Conservation (phyloP, 139 green algal species). For the Tetratostichococcus sp. region DNA sequence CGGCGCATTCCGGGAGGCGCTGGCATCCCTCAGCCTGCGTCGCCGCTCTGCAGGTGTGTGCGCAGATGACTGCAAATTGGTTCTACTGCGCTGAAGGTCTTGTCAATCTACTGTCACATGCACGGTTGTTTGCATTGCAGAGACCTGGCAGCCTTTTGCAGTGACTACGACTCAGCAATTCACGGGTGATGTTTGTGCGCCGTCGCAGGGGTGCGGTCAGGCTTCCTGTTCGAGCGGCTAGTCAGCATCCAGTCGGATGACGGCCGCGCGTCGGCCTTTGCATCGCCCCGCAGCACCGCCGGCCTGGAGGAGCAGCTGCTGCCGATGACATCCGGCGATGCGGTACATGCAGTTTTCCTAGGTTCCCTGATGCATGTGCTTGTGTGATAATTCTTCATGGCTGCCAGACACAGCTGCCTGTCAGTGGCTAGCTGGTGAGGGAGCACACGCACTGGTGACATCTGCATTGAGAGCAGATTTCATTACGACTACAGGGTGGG, state of each 20-base stretch:
- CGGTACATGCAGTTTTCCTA: neutral
- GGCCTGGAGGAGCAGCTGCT: neutral
- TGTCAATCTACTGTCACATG: too few relatives aligned
- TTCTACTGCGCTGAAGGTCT: too few relatives aligned
- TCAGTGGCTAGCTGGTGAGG: too few relatives aligned
- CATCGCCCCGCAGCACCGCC: neutral
- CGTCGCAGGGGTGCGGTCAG: slow-evolving; percentile 9
- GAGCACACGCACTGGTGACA: too few relatives aligned
- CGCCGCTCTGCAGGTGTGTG: neutral
- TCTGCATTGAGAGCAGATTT: neutral
- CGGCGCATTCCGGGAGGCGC: neutral
- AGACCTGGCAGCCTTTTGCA: too few relatives aligned
- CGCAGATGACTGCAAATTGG: neutral
- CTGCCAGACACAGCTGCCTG: too few relatives aligned
- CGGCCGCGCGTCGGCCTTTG: slow-evolving; percentile 3
- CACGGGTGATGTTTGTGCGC: too few relatives aligned
- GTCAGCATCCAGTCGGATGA: slow-evolving; percentile 9
- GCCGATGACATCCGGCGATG: neutral
- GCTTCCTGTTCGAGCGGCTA: neutral
- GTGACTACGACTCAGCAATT: too few relatives aligned
- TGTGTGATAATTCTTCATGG: too few relatives aligned
- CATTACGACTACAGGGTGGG: too few relatives aligned
- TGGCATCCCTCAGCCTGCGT: neutral
- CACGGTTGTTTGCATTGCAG: too few relatives aligned
- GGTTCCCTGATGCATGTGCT: too few relatives aligned